Base-by-base conservation (phyloP, 2,329 filamentous ascomycete species). In the Chaetoscypha palmicola region DNA sequence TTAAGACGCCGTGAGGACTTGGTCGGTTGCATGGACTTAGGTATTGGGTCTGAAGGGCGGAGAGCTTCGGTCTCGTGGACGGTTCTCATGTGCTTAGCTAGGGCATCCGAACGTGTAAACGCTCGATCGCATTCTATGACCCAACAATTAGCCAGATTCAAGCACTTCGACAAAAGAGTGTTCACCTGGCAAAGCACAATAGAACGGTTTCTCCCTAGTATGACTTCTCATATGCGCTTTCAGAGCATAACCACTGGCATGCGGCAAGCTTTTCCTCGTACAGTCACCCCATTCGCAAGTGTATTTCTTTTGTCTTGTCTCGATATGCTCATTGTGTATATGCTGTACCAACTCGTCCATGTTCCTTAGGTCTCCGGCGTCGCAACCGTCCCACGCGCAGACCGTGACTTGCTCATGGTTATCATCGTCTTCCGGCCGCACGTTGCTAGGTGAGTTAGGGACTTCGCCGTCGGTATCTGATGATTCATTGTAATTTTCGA, bases 141-240 rank as follows among this genome's bases (percentile, higher is more conserved):
- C 31, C 4, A 11, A 19, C 17, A 5, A n/a, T n/a, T n/a, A n/a
- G n/a, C n/a, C n/a, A n/a, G n/a, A n/a, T n/a, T n/a, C n/a, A n/a
- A n/a, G n/a, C n/a, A n/a, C n/a, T n/a, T n/a, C n/a, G n/a, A n/a
- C n/a, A n/a, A 5, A 19, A 31, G 12, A 36, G 16, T 23, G 55
- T 74, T 51, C 74, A 94, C 90, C 91, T 45, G 92, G 92, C 31
- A 98, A 68, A 22, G 89, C 86, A 66, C 92, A 98, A 68, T 95
- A 96, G 63, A 97, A 97, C 0, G 92, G 92, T 68, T 98, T 98
- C 72, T 98, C 92, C 60, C 92, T 79, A 1, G 92, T 98, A 64
- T 98, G 92, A 62, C 90, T 96, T 56, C 92, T 76, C 90, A 98
- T 95, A 62, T 98, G 92, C 8, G 92, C 92, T 64, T 94, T 90